A percentile compares a stretch with the other conserved stretches of the same genome.
These are phyloP conservation scores for Boletus speciosus DNA, from an alignment of 768 basidiomycete genomes.

Conservation along the genomic window DNA sequence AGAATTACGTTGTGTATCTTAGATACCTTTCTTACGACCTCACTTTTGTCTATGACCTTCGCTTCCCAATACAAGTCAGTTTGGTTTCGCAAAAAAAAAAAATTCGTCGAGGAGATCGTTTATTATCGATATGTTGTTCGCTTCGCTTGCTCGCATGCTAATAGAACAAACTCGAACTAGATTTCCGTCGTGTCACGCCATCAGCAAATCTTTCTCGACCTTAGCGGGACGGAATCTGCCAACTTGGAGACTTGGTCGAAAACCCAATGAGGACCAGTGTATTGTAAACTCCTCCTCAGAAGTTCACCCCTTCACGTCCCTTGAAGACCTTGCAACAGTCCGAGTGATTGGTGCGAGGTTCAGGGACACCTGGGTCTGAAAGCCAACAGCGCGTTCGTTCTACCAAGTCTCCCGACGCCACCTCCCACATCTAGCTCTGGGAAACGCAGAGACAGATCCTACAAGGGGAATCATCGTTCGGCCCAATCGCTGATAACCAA, in stretches of 20 bases:
- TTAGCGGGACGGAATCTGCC: not conserved
- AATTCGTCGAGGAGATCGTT: not conserved
- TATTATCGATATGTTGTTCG: not conserved
- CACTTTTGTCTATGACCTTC: not conserved
- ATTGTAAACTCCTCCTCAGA: not conserved
- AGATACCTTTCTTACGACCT: conserved; percentile 11
- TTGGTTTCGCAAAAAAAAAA: not conserved
- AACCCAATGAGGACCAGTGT: not conserved
- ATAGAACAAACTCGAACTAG: not conserved
- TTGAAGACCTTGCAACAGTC: no score
- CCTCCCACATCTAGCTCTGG: not conserved
- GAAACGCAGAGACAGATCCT: not conserved
- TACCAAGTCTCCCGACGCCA: not conserved
- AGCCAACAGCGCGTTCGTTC: not conserved
- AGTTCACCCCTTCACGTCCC: not conserved
- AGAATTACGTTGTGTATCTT: conserved; percentile 24
- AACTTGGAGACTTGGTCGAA: not conserved
- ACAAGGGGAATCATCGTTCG: not conserved
- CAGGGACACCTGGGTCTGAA: not conserved
- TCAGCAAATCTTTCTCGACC: not conserved
- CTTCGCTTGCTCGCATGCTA: conserved; percentile 3
- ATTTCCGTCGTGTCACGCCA: not conserved
- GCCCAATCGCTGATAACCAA: conserved; percentile 4
- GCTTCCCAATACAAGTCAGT: not conserved
- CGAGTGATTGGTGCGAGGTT: not conserved